phyloP scores from a whole-genome alignment of 805 yeast species.

The Teunomyces kruisii region DNA sequence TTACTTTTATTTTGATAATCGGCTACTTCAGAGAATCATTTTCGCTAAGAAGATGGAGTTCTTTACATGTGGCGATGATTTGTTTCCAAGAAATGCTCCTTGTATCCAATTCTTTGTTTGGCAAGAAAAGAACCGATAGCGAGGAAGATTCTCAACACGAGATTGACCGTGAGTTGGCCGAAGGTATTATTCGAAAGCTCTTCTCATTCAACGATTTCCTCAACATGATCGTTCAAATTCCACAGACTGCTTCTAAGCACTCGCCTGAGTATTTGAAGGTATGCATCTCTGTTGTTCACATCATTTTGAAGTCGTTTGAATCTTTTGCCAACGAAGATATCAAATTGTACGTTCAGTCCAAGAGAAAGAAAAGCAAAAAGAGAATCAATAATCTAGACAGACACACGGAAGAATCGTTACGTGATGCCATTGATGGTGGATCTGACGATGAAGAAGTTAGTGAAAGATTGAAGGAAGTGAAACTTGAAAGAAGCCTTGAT shows the following conservation, averaged over 20 bases:
- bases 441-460: conserved; percentile 30
- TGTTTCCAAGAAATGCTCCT: conserved; percentile 64
- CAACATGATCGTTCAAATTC: conserved; percentile 54
- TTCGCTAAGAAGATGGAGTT: conserved; percentile 49
- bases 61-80: conserved; percentile 68
- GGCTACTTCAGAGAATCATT: conserved; percentile 44
- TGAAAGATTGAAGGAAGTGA: conserved; percentile 32
- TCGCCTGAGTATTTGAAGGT: conserved; percentile 62
- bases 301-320: conserved; percentile 66
- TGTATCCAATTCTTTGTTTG: conserved; percentile 45
- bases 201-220: conserved; percentile 66
- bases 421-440: conserved; percentile 28
- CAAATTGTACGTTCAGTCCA: conserved; percentile 46
- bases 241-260: conserved; percentile 62
- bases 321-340: conserved; percentile 59
- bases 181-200: conserved; percentile 62
- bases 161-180: conserved; percentile 45
- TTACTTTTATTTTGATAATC: conserved; percentile 54
- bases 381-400: conserved; percentile 23
- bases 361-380: conserved; percentile 35
- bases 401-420: conserved; percentile 20
- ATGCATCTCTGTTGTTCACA: conserved; percentile 63
- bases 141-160: conserved; percentile 48
- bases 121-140: conserved; percentile 27
- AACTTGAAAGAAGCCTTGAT: conserved; percentile 49